phyloP scores from a whole-genome alignment of 805 yeast species.

The Candida maris region DNA sequence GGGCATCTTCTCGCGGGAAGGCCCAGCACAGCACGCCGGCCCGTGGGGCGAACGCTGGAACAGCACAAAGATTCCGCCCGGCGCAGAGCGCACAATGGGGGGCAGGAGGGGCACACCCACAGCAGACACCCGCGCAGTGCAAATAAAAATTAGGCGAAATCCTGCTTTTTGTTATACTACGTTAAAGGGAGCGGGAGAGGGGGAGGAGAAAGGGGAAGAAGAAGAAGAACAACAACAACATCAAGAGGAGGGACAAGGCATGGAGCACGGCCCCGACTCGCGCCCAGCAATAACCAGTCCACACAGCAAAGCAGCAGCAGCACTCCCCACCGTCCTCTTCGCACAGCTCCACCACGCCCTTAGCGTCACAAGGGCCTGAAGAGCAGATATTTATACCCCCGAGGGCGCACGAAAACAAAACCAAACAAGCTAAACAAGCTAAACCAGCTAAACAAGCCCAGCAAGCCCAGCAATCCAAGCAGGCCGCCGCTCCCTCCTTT shows the following conservation, averaged over 20 bases:
- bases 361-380: neutral
- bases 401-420: no score
- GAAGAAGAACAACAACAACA: no score
- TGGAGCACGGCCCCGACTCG: neutral
- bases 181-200: neutral
- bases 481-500: neutral
- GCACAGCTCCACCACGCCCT: neutral
- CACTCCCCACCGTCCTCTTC: neutral
- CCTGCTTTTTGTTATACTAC: conserved; percentile 1
- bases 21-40: neutral
- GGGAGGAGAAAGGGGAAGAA: neutral
- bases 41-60: conserved; percentile 1
- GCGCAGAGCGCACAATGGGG: neutral
- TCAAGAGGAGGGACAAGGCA: no score
- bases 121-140: neutral
- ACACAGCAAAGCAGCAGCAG: neutral
- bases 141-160: conserved; percentile 1
- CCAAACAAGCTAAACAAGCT: neutral
- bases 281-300: neutral
- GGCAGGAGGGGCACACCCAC: neutral
- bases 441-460: neutral
- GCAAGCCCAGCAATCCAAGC: neutral
- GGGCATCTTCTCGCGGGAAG: no score
- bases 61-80: neutral
- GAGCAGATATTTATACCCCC: neutral